Evolutionary conservation across 768 basidiomycete genomes (phyloP).

Genomic region (Leccinum pellstonianum): DNA sequence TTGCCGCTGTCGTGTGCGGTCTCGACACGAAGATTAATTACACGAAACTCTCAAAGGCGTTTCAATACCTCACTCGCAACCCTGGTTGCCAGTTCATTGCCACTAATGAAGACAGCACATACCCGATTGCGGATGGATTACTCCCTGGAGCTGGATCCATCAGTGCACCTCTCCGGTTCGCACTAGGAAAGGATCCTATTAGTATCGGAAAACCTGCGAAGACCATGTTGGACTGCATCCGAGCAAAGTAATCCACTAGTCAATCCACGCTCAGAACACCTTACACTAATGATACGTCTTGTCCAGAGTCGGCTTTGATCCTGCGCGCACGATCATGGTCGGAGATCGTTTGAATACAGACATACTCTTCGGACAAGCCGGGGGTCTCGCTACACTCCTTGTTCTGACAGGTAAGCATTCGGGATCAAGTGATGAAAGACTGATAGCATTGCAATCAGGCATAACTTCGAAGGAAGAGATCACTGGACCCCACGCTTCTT

Average conservation of each 20-base stretch:
- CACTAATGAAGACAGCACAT: constrained; percentile 93
- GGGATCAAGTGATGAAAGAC: background rate
- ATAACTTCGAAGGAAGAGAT: constrained; percentile 76
- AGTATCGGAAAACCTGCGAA: constrained; percentile 88
- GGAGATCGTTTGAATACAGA: constrained; percentile 96
- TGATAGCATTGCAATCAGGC: constrained; percentile 43
- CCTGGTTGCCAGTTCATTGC: constrained; percentile 80
- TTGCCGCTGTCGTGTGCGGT: constrained; percentile 95
- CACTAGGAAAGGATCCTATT: constrained; percentile 67
- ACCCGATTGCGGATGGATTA: constrained; percentile 67
- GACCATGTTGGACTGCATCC: constrained; percentile 92
- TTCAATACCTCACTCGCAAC: constrained; percentile 83
- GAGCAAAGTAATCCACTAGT: constrained; percentile 53
- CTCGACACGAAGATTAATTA: constrained; percentile 87
- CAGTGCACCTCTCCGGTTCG: constrained; percentile 76
- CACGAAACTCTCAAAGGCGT: constrained; percentile 91
- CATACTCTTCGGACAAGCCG: constrained; percentile 87
- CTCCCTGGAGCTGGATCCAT: constrained; percentile 87
- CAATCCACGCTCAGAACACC: background rate
- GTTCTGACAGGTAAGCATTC: constrained; percentile 77
- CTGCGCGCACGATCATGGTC: constrained; percentile 86
- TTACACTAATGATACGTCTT: constrained; percentile 10
- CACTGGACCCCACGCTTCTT: constrained; percentile 64
- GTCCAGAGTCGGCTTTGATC: constrained; percentile 80
- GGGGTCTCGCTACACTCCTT: constrained; percentile 82